Base-by-base conservation (phyloP, 257 asterid genomes). In the Solanum paucissectum region DNA sequence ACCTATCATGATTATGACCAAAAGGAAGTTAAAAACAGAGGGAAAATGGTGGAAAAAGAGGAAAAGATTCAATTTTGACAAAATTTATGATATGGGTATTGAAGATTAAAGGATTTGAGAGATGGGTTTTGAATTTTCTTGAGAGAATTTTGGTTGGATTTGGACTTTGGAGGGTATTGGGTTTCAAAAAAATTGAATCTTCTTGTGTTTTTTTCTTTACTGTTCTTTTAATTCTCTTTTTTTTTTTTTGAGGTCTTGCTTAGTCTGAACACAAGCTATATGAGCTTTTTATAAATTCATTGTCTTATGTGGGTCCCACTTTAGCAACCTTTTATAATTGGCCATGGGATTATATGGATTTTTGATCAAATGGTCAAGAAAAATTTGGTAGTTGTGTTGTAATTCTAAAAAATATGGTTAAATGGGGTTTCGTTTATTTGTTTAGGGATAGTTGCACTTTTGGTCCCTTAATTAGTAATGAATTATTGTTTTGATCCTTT, bases 51-150 rank as follows among this genome's bases (percentile, higher is more conserved):
- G 33, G 46, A 9, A 25, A 21, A 34, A 29, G 81, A 62, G 32
- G 25, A 87, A 83, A 79, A 42, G 23, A 81, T 16, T 49, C 11
- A 46, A 81, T 16, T 46, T 81, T 81, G 5, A 46, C 27, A 81
- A 81, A 46, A 81, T 81, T 73, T 79, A 85, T 23, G 85, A 86
- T 79, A 13, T 90, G 89, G 89, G 89, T 87, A 85, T 72, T 79
- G 91, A 84, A 89, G 87, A 85, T 49, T 13, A 68, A 60, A 79
- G 79, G 71, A 87, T 64, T 88, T 86, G 36, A 75, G 87, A 87
- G 74, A 75, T 38, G 90, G 88, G 83, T 74, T 90, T 90, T 88
- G 75, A 71, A 73, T 73, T 83, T 87, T 90, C n/a, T 23, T 18
- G 89, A 87, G 90, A 87, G 18, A 46, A 44, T 27, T 81, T 81